Base-by-base conservation (phyloP, 495 filamentous ascomycete genomes). In the Penicillium nucicola region DNA sequence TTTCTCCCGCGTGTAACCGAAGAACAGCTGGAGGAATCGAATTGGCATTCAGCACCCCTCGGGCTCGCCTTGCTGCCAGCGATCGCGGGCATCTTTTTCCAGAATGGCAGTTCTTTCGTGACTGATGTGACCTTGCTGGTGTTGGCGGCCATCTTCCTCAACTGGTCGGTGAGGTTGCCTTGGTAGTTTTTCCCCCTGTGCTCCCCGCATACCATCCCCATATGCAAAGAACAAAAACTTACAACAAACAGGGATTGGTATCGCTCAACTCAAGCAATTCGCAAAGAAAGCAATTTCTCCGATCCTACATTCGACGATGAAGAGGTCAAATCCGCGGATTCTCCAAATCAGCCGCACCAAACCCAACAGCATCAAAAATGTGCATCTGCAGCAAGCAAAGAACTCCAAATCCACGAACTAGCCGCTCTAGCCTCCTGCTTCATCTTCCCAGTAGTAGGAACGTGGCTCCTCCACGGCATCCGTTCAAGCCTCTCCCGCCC, bases 121-220 rank as follows among this genome's bases (percentile, higher is more conserved):
- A 96, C 92, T 2, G 93, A 98, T 60, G 65, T 93, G 8, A 86
- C 90, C 19, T 75, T 97, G 38, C 69, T 98, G 22, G 79, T 78
- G 5, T 60, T 98, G 42, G 86, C 86, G 0, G 87, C 85, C 1
- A 78, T 97, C 5, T 96, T 97, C 56, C 74, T 98, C 44, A 92
- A 97, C 65, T 97, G 91, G 92, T 90, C 88, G 15, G 85, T 97
- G 6, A 84, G 88, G 47, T 69, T 91, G 48, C 95, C 93, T 58
- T 98, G 93, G 92, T 90, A 72, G 61, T 64, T 51, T 25, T 41
- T 11, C 19, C 11, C 9, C 10, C 12, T 31, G 32, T 18, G 12
- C 9, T 15, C n/a, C 20, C 25, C 9, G 6, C 25, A 28, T 28
- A 28, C 7, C 25, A 22, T 18, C 11, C 5, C 20, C 7, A 22